Conservation (phyloP, 805 yeast genomes). For the Nakazawaea anatomiae region DNA sequence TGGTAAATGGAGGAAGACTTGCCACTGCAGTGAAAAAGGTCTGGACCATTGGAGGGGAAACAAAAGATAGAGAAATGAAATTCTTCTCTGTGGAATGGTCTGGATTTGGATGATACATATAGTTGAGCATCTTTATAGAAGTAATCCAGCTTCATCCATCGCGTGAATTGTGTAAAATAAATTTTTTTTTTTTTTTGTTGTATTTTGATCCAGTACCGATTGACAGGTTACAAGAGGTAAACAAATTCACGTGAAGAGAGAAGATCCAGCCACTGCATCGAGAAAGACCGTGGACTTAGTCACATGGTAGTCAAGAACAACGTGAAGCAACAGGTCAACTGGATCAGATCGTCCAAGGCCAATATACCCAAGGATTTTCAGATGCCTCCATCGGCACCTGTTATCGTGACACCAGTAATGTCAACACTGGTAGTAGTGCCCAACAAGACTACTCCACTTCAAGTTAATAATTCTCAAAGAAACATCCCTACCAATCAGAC, state of each 20-base stretch:
- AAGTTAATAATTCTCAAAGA: neutral
- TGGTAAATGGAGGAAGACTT: slow-evolving; percentile 82
- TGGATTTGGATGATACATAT: slow-evolving; percentile 59
- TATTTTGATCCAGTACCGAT: neutral
- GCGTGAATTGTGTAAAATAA: neutral
- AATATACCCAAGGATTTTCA: slow-evolving; percentile 7
- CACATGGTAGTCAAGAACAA: slow-evolving; percentile 8
- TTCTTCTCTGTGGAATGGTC: slow-evolving; percentile 91
- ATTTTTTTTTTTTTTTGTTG: neutral
- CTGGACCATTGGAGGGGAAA: slow-evolving; percentile 53
- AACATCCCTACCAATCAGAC: neutral
- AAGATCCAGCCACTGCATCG: too few species aligned
- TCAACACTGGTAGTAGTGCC: neutral
- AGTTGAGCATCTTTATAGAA: too few species aligned
- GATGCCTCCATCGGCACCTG: neutral
- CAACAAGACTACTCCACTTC: neutral
- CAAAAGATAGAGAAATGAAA: slow-evolving; percentile 24
- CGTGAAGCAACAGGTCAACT: slow-evolving; percentile 1
- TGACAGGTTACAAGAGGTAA: too few species aligned
- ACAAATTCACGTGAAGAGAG: too few species aligned
- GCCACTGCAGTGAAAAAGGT: slow-evolving; percentile 91
- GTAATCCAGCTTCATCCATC: neutral
- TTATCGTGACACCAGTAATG: neutral
- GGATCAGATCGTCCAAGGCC: slow-evolving; percentile 4
- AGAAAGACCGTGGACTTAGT: neutral